Conservation (phyloP, 768 basidiomycete genomes). For the Tulasnella sp. region DNA sequence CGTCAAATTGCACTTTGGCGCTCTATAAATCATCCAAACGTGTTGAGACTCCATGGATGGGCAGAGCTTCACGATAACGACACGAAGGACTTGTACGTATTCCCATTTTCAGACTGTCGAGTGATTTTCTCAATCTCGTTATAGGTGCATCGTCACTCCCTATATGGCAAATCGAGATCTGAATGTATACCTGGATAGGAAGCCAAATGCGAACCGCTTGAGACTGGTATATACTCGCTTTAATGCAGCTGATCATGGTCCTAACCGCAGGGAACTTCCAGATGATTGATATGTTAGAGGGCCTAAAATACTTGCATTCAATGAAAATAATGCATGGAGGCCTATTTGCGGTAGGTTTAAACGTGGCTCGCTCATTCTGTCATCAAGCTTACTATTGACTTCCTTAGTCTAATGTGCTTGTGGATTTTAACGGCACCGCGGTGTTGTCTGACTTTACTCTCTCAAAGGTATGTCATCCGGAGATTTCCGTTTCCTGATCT, state of each 20-base stretch:
- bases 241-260: neutral
- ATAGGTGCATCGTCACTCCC: neutral
- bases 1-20: constrained; percentile 8
- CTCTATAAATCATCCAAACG: neutral
- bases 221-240: neutral
- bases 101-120: no score
- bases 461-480: no score
- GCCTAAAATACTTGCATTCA: constrained; percentile 3
- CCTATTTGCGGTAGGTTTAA: no score
- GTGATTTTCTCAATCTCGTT: neutral
- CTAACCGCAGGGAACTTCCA: neutral
- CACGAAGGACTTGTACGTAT: no score
- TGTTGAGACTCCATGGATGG: constrained; percentile 2
- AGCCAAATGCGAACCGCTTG: neutral
- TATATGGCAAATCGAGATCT: constrained; percentile 1
- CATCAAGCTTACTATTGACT: no score
- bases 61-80: no score
- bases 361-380: no score
- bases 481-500: neutral
- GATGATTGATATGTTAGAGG: constrained; percentile 1
- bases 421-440: neutral
- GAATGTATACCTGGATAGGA: neutral
- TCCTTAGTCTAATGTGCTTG: constrained; percentile 7
- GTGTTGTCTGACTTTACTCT: constrained; percentile 9
- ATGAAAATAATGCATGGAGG: neutral